Percentiles rank a stretch among this genome's conserved stretches.
phyloP scores from a whole-genome alignment of 768 basidiomycete species.

The Pisolithus microcarpus region DNA sequence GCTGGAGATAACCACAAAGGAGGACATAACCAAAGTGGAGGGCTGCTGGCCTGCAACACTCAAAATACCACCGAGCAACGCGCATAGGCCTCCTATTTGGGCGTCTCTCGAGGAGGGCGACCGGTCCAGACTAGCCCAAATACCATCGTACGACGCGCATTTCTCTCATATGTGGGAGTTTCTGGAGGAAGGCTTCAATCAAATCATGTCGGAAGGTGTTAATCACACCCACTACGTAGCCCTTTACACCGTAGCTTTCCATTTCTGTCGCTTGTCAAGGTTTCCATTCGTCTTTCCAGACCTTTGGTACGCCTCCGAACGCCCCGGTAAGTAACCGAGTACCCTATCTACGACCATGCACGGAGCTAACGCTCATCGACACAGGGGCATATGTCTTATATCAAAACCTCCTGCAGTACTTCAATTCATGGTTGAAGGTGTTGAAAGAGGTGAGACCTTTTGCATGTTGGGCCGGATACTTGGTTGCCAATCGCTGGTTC shows the following conservation, averaged over 20 bases:
- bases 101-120: too few relatives aligned
- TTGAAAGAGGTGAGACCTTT: constrained; percentile 50
- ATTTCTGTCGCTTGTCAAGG: constrained; percentile 84
- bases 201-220: constrained; percentile 88
- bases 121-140: too few relatives aligned
- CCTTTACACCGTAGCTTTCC: constrained; percentile 90
- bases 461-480: constrained; percentile 3
- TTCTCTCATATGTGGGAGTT: too few relatives aligned
- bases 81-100: too few relatives aligned
- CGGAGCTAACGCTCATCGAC: constrained; percentile 23
- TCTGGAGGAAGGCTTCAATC: constrained; percentile 77
- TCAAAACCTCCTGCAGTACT: constrained; percentile 88
- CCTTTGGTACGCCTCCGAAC: too few relatives aligned
- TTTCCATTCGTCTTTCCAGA: neutral
- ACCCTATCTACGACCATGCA: neutral
- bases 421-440: constrained; percentile 69
- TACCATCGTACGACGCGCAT: constrained; percentile 9
- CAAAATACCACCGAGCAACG: too few relatives aligned
- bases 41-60: too few relatives aligned
- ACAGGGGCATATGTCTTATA: constrained; percentile 97
- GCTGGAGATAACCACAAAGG: too few relatives aligned
- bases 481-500: constrained; percentile 11
- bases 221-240: constrained; percentile 86
- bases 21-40: too few relatives aligned
- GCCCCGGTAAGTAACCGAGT: too few relatives aligned